Base-by-base conservation (phyloP, 148 eudicot species). In the Rhododendron griersonianum region DNA sequence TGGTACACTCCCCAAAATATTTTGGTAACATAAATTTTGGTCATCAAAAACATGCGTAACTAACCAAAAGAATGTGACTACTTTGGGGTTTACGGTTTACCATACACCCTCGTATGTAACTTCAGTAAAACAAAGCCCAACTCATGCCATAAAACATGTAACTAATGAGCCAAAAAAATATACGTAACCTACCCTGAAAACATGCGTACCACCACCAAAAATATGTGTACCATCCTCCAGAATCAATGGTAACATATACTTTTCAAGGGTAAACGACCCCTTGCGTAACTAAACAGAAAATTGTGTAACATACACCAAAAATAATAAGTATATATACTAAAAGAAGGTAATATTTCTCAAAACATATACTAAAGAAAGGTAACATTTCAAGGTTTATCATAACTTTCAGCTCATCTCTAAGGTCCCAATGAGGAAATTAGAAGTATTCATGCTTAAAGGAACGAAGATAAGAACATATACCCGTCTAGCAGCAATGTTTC, bases 401-500 rank as follows among this genome's bases (percentile, higher is more conserved):
- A 57, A 57, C 7, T 57, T 57, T 57, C 63, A 0, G 63, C 63
- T 57, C 63, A 18, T 57, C 63, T 57, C 63, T 78, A 7, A 0
- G 13, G 53, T 10, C 53, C 7, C 14, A 28, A 44, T 14, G 65
- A 15, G 8, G n/a, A 78, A 9, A 33, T 78, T 78, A 5, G 23
- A 41, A 78, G 78, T 44, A 63, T 16, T 53, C 77, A 83, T n/a
- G 48, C 53, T 19, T 33, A 83, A 25, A 30, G 11, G 14, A 78
- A 55, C 33, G 7, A 18, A 28, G 37, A 57, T 11, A 48, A 73
- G 19, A 30, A 82, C 11, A n/a, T 53, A 45, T 91, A 94, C 96
- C 94, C 93, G 87, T 92, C 94, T 91, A 44, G 85, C 89, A 44
- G 85, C 89, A 78, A 84, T 23, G 51, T 65, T 91, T 78, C 91